These are phyloP conservation scores for Kalaharituber pfeilii DNA, from an alignment of 2,329 filamentous ascomycete species.

Conservation along the genomic window DNA sequence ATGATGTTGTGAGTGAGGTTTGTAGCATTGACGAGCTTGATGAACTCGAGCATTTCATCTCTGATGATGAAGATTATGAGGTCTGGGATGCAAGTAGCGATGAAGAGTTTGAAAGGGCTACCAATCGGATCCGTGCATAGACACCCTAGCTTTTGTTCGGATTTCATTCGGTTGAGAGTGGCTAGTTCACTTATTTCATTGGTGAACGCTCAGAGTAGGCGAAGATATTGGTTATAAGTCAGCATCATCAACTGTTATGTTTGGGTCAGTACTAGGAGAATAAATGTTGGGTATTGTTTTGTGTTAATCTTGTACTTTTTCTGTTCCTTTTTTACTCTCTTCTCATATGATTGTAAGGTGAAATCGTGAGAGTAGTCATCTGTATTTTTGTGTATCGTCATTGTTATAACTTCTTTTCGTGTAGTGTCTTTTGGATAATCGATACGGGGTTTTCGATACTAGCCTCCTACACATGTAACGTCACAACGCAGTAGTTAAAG, in stretches of 20 bases:
- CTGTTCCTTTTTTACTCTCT: neutral
- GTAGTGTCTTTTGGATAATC: too few relatives aligned
- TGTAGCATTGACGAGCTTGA: slow-evolving; percentile 31
- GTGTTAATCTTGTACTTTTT: neutral
- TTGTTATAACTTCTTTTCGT: too few relatives aligned
- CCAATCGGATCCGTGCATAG: neutral
- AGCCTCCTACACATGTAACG: too few relatives aligned
- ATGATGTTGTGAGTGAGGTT: slow-evolving; percentile 27
- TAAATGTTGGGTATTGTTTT: neutral
- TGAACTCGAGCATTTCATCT: slow-evolving; percentile 56
- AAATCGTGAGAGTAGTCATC: too few relatives aligned
- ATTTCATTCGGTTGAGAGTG: too few relatives aligned
- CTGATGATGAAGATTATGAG: slow-evolving; percentile 85
- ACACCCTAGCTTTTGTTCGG: too few relatives aligned
- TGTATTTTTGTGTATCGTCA: too few relatives aligned
- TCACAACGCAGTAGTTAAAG: too few relatives aligned
- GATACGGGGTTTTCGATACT: too few relatives aligned
- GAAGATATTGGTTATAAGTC: neutral
- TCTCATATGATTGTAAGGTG: too few relatives aligned
- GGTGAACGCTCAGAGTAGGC: neutral
- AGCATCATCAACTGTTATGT: neutral
- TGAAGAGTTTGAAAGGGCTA: slow-evolving; percentile 33
- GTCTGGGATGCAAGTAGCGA: slow-evolving; percentile 90
- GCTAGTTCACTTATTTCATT: too few relatives aligned
- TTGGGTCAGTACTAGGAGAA: neutral